Evolutionary conservation across 2,329 filamentous ascomycete species (phyloP), one percentile per base, ranked within the genome.

Genomic region (Ciborinia camelliae): DNA sequence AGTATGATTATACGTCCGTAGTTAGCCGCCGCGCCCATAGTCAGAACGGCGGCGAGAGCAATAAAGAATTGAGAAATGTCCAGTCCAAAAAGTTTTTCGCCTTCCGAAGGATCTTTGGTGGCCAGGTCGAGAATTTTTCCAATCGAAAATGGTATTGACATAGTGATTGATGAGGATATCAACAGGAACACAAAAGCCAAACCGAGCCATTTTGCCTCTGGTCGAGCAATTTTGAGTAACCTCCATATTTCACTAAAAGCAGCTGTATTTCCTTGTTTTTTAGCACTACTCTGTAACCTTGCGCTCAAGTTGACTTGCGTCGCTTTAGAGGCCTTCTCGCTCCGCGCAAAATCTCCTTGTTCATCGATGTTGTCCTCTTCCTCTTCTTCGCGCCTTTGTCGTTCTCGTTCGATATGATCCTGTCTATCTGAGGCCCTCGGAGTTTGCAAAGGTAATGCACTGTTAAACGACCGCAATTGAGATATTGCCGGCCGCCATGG

Each of bases 71-170:
- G 91, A 47, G 86, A 87, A 74, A 96, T 81, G 51, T 89, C 90
- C 66, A 98, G 79, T 26, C 95, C 95, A 75, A 98, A 95, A 15
- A 98, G 81, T 63, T 86, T 85, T 43, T 82, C 81, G 26, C 86
- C 89, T 61, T 90, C 87, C 26, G 82, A 81, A 10, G 85, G 80
- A 48, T 85, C 82, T 73, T 92, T 90, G 12, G 92, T 96, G 10
- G 94, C 92, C 62, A 95, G 86, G 77, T 99, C 95, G 76, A 99
- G 81, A 68, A 99, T 96, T 75, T 93, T 94, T 64, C 95, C 95
- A 69, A 99, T 96, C 0, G 93, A 96, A 75, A 97, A 97, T 1
- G 95, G 95, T 66, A 99, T 91, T 2, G 92, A 93, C 90, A 99
- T 96, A 65, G 93, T 96, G 71, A 99, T 92, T 60, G 87, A 85